These are phyloP conservation scores for Cubamyces sp. DNA, from an alignment of 768 basidiomycete species.

Conservation along the genomic window DNA sequence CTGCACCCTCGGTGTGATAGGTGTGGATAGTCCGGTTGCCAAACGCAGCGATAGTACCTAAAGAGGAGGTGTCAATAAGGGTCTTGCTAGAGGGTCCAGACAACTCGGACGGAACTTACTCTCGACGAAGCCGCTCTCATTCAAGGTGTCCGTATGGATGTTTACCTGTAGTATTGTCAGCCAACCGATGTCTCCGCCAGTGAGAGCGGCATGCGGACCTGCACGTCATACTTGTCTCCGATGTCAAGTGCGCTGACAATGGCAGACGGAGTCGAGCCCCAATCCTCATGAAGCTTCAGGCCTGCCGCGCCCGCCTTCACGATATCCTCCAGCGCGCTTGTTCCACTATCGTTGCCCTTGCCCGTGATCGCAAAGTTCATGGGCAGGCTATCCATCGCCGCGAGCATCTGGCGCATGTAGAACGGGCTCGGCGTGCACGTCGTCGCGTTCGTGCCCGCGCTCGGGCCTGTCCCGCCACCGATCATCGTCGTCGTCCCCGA, in stretches of 20 bases:
- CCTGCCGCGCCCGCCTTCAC: conserved; percentile 85
- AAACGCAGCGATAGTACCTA: conserved; percentile 89
- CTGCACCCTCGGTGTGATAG: conserved; percentile 96
- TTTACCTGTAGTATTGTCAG: conserved; percentile 57
- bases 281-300: conserved; percentile 96
- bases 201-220: conserved; percentile 50
- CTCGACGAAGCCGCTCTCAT: conserved; percentile 97
- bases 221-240: conserved; percentile 91
- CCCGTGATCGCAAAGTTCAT: conserved; percentile 97
- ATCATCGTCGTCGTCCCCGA: conserved; percentile 91
- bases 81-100: neutral
- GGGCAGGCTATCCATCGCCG: conserved; percentile 86
- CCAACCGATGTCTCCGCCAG: neutral
- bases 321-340: conserved; percentile 75
- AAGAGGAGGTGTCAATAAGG: conserved; percentile 10
- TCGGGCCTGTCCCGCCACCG: conserved; percentile 95
- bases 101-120: conserved; percentile 50
- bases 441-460: conserved; percentile 88
- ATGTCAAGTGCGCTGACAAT: conserved; percentile 80
- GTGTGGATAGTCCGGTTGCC: conserved; percentile 92
- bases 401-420: conserved; percentile 89
- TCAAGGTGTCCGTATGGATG: conserved; percentile 96
- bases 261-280: conserved; percentile 88
- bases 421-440: conserved; percentile 92
- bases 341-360: conserved; percentile 91